These are phyloP conservation scores for Micromonas pusilla DNA, from an alignment of 139 green algal genomes.

Conservation along the genomic window DNA sequence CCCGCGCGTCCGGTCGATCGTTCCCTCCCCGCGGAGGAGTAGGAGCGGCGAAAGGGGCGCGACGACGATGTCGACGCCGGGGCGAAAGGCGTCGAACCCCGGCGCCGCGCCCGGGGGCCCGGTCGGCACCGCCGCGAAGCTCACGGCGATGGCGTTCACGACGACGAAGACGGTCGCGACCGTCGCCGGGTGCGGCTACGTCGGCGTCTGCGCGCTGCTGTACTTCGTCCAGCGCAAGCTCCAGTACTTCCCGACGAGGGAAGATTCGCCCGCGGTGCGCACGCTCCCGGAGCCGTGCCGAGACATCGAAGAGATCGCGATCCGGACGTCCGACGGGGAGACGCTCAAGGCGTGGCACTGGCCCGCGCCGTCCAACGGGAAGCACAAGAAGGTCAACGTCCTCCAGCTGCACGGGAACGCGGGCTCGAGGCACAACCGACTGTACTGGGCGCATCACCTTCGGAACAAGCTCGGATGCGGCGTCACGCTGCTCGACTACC, in stretches of 20 bases:
- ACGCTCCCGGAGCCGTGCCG: background rate
- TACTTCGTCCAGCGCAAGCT: background rate
- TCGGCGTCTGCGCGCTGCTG: background rate
- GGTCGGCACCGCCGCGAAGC: too few relatives aligned
- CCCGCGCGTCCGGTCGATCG: too few relatives aligned
- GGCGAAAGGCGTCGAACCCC: too few relatives aligned
- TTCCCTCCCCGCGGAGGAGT: too few relatives aligned
- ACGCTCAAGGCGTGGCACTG: background rate
- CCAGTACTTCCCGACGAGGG: conserved; percentile 12
- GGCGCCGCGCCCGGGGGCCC: too few relatives aligned
- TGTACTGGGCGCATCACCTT: background rate
- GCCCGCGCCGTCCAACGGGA: background rate
- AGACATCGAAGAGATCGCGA: conserved; percentile 1
- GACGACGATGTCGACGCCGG: too few relatives aligned
- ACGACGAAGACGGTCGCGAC: background rate
- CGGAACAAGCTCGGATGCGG: background rate
- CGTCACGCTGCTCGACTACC: conserved; percentile 25
- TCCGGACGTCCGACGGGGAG: background rate
- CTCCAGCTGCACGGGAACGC: conserved; percentile 20
- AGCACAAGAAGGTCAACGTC: conserved; percentile 2
- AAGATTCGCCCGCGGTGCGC: background rate
- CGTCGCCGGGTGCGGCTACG: background rate
- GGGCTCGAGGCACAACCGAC: background rate
- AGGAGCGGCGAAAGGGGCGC: too few relatives aligned
- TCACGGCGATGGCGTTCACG: background rate